Percentiles rank a stretch among this genome's conserved stretches.
Conservation (phyloP, 2,329 filamentous ascomycete genomes). For the Aspergillus persii region DNA sequence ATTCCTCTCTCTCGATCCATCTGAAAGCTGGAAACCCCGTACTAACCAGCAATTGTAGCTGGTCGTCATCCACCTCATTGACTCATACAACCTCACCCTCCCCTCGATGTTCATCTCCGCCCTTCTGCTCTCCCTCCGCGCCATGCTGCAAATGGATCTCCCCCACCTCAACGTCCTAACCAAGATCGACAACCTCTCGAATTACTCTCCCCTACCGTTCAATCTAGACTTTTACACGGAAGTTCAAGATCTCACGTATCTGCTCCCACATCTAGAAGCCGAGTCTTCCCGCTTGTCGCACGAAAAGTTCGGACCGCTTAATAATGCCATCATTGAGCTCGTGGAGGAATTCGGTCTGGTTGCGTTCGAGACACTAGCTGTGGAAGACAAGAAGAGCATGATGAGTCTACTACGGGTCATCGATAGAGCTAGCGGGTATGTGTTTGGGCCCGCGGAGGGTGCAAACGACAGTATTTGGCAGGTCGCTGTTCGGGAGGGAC, state of each 20-base stretch:
- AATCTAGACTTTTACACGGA: constrained; percentile 98
- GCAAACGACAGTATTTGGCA: constrained; percentile 98
- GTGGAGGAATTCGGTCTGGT: constrained; percentile 90
- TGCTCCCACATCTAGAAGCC: constrained; percentile 74
- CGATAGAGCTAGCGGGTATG: constrained; percentile 88
- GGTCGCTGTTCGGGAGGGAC: constrained; percentile 76
- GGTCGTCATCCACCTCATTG: constrained; percentile 88
- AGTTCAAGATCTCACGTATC: constrained; percentile 84
- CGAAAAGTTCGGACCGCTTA: constrained; percentile 78
- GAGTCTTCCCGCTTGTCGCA: constrained; percentile 70
- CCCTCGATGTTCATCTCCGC: constrained; percentile 95
- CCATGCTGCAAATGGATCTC: constrained; percentile 98
- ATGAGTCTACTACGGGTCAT: constrained; percentile 85
- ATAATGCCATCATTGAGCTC: constrained; percentile 80
- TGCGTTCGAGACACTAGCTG: constrained; percentile 86
- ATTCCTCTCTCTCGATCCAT: constrained; percentile 2
- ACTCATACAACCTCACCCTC: constrained; percentile 88
- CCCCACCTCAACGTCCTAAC: constrained; percentile 94
- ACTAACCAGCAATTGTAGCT: constrained; percentile 56
- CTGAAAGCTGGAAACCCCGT: no score
- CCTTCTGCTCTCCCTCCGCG: constrained; percentile 84
- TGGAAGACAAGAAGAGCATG: constrained; percentile 97
- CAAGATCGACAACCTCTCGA: constrained; percentile 91
- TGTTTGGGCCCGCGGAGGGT: constrained; percentile 85
- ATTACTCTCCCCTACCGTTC: constrained; percentile 84